Evolutionary conservation across 2,329 filamentous ascomycete genomes (phyloP).

Genomic region (Aspergillus terreus): DNA sequence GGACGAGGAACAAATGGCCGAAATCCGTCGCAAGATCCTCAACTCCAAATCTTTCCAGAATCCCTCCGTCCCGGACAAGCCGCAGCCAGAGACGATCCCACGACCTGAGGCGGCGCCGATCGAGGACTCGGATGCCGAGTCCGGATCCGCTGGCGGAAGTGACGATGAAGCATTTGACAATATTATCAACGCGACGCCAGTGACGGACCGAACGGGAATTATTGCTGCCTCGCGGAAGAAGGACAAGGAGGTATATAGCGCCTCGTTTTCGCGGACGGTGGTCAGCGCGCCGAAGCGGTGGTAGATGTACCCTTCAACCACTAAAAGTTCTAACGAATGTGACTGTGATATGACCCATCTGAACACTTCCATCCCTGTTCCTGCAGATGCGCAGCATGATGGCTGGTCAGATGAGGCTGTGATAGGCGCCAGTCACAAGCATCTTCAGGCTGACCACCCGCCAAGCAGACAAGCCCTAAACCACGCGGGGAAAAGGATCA

Average conservation of each 20-base stretch:
- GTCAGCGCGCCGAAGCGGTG: constrained; percentile 48
- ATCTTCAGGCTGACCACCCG: not conserved
- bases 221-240: constrained; percentile 57
- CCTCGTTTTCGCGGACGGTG: constrained; percentile 48
- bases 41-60: constrained; percentile 85
- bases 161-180: constrained; percentile 79
- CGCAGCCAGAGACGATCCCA: constrained; percentile 59
- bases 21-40: constrained; percentile 83
- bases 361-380: not conserved
- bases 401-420: not conserved
- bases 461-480: constrained; percentile 2
- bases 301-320: constrained; percentile 17
- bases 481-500: not conserved
- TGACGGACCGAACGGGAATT: constrained; percentile 81
- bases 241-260: constrained; percentile 47
- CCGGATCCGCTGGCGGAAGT: constrained; percentile 61
- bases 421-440: not conserved
- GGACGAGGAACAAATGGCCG: constrained; percentile 88
- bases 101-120: constrained; percentile 52
- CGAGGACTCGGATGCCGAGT: constrained; percentile 62
- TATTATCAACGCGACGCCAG: constrained; percentile 85
- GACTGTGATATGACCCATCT: not conserved
- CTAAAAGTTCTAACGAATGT: not conserved
- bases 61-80: constrained; percentile 46
- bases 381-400: constrained; percentile 1